phyloP scores from a whole-genome alignment of 371 early-diverging fungal species.

The Lichtheimia ramosa region DNA sequence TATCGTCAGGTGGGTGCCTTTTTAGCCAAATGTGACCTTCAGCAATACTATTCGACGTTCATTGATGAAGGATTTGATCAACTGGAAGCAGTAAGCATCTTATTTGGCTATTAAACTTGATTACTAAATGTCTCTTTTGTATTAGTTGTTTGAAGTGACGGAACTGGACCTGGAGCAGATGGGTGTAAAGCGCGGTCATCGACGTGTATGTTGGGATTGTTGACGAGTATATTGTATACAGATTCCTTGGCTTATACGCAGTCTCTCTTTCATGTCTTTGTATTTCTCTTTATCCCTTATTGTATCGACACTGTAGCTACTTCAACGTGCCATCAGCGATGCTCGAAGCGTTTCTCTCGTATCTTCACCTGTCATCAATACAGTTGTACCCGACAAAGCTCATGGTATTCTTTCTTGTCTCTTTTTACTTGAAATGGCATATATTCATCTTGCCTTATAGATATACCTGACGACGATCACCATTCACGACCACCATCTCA shows the following conservation, averaged over 20 bases:
- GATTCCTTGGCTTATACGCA: neutral
- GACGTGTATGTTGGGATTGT: constrained; percentile 34
- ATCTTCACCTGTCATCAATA: constrained; percentile 1
- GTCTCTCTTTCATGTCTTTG: neutral
- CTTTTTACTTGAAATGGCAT: neutral
- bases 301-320: constrained; percentile 6
- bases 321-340: constrained; percentile 27
- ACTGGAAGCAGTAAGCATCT: constrained; percentile 18
- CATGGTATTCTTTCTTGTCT: neutral
- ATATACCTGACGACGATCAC: neutral
- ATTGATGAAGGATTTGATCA: constrained; percentile 22
- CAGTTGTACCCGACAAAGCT: neutral
- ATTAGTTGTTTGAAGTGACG: constrained; percentile 47
- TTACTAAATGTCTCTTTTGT: constrained; percentile 5
- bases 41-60: constrained; percentile 10
- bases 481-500: neutral
- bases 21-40: constrained; percentile 7
- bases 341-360: constrained; percentile 11
- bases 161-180: constrained; percentile 52
- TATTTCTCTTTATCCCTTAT: neutral
- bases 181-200: constrained; percentile 53
- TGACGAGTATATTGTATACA: neutral
- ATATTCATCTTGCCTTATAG: neutral
- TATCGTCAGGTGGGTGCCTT: constrained; percentile 3
- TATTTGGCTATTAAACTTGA: neutral